phyloP scores from a whole-genome alignment of 108 stramenopile genomes.

The Stephanodiscus triporus region DNA sequence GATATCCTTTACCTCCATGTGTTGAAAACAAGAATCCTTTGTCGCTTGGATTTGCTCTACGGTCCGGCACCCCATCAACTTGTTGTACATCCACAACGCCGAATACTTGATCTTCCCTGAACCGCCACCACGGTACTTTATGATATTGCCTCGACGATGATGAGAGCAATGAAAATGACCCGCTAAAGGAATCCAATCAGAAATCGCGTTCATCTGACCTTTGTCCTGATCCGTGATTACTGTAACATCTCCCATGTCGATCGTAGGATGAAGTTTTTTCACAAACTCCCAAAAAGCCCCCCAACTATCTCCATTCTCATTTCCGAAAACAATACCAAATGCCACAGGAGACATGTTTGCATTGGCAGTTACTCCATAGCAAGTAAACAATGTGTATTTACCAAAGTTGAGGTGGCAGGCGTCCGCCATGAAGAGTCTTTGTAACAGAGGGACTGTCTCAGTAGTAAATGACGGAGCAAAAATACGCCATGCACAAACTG shows the following conservation, averaged over 20 bases:
- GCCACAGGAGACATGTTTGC: neutral
- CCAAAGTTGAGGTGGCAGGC: constrained; percentile 3
- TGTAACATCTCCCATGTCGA: neutral
- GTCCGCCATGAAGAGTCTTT: neutral
- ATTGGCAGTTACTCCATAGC: constrained; percentile 1
- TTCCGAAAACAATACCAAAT: constrained; percentile 7
- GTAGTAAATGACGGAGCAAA: neutral
- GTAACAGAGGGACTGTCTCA: neutral
- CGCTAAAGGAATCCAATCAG: no score
- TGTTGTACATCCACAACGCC: no score
- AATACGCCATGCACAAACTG: no score
- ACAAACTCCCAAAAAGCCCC: neutral
- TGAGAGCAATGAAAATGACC: no score
- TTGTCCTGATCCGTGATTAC: constrained; percentile 3
- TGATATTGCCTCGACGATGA: no score
- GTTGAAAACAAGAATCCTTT: no score
- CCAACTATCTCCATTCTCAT: constrained; percentile 9
- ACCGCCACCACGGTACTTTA: no score
- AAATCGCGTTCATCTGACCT: neutral
- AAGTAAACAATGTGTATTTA: neutral
- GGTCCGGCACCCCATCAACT: no score
- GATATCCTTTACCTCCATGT: no score
- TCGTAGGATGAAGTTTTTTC: neutral
- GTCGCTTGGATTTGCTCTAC: no score
- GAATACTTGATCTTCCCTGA: no score